Conservation (phyloP, 495 filamentous ascomycete species). For the Articulospora tetracladia region DNA sequence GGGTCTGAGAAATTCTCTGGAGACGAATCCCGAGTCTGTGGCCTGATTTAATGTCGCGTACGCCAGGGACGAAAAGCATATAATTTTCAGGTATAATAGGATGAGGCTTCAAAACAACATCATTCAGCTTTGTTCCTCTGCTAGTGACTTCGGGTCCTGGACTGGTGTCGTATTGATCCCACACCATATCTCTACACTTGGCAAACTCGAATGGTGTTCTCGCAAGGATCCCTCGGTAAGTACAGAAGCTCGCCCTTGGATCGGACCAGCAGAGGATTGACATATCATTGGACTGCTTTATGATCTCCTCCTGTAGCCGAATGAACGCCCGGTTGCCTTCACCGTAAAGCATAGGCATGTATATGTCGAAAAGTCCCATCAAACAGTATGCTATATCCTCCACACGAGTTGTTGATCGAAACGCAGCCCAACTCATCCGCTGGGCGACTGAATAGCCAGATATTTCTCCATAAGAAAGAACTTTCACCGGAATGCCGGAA, state of each 20-base stretch:
- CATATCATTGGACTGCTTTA: slow-evolving; percentile 22
- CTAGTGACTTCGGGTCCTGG: no score
- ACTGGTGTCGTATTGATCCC: no score
- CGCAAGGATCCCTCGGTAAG: neutral
- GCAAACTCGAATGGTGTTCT: neutral
- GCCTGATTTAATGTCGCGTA: no score
- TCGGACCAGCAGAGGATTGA: slow-evolving; percentile 21
- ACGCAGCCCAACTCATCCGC: neutral
- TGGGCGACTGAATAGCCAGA: neutral
- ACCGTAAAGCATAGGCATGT: slow-evolving; percentile 12
- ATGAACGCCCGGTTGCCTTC: slow-evolving; percentile 17
- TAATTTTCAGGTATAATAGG: no score
- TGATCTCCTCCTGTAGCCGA: slow-evolving; percentile 30
- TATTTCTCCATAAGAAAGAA: neutral
- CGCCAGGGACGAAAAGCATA: no score
- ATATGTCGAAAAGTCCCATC: neutral
- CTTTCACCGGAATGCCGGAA: neutral
- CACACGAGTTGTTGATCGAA: neutral
- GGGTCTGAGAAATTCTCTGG: no score
- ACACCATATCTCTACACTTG: neutral
- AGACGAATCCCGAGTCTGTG: no score
- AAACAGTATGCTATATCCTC: slow-evolving; percentile 5
- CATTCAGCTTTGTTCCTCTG: no score
- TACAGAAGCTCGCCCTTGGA: neutral
- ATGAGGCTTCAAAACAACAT: no score